Evolutionary conservation across 2,329 filamentous ascomycete genomes (phyloP).

Genomic region (Grosmannia huntii): DNA sequence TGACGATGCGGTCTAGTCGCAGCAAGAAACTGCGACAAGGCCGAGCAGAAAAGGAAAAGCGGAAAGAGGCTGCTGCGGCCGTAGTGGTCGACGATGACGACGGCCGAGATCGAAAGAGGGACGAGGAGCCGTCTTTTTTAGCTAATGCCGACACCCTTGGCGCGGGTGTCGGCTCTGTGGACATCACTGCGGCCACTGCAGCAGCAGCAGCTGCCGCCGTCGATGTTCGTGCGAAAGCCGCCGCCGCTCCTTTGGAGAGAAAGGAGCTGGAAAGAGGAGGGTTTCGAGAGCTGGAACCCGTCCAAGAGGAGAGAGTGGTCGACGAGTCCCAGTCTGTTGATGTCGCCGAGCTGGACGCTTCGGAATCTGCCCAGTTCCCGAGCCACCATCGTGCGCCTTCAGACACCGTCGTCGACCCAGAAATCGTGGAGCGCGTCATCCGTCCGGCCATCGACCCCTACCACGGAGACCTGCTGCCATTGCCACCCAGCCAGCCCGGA

Average conservation of each 20-base stretch:
- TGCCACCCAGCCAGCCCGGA: slow-evolving; percentile 46
- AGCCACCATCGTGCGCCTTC: slow-evolving; percentile 6
- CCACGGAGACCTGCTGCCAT: slow-evolving; percentile 50
- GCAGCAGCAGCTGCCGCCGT: slow-evolving; percentile 35
- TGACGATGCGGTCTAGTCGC: slow-evolving; percentile 3
- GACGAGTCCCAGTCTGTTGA: background rate
- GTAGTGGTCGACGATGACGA: background rate
- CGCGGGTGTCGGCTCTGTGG: slow-evolving; percentile 53
- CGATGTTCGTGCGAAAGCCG: slow-evolving; percentile 32
- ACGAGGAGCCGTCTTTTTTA: slow-evolving; percentile 46
- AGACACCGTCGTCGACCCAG: slow-evolving; percentile 36
- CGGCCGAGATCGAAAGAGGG: slow-evolving; percentile 7
- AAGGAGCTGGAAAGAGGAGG: slow-evolving; percentile 18
- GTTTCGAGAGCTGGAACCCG: background rate
- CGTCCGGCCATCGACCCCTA: slow-evolving; percentile 55
- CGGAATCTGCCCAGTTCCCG: background rate
- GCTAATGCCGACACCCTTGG: slow-evolving; percentile 58
- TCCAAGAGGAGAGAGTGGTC: background rate
- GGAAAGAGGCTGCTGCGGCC: background rate
- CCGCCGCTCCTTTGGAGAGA: slow-evolving; percentile 26
- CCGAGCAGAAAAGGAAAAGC: background rate
- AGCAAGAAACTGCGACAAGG: slow-evolving; percentile 6
- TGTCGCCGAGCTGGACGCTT: background rate
- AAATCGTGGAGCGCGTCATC: slow-evolving; percentile 43
- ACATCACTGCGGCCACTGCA: slow-evolving; percentile 46